These are phyloP conservation scores for Emergomyces orientalis DNA, from an alignment of 2,329 filamentous ascomycete species.

Conservation along the genomic window DNA sequence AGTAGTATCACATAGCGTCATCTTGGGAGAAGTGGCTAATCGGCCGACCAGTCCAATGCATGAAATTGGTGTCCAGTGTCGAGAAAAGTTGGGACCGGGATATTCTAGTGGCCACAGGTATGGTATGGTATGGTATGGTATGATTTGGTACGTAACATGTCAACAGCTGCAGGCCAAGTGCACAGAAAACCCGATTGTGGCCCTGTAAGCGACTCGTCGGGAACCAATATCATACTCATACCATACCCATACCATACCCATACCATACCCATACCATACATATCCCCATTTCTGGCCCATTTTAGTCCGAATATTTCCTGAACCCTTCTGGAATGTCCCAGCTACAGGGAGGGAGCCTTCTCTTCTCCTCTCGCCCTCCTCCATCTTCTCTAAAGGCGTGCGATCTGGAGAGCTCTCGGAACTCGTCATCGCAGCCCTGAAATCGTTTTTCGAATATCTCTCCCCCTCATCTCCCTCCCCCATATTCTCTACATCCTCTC, in stretches of 20 bases:
- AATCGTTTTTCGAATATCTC: background rate
- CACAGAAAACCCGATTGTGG: too few species aligned
- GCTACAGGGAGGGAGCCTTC: too few species aligned
- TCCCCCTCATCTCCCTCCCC: background rate
- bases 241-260: background rate
- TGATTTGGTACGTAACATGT: too few species aligned
- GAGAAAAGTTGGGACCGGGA: background rate
- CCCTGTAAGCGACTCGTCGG: too few species aligned
- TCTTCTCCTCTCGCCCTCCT: background rate
- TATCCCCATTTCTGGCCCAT: background rate
- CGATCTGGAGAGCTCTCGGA: background rate
- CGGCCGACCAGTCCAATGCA: background rate
- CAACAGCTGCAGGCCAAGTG: too few species aligned
- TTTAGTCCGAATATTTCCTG: background rate
- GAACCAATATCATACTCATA: background rate
- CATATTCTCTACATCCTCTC: background rate
- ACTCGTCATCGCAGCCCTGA: background rate
- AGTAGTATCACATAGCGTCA: background rate
- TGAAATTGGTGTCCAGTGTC: background rate
- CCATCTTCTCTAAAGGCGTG: background rate
- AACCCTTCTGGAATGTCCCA: slow-evolving; percentile 2
- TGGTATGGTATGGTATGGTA: background rate
- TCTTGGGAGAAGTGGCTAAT: background rate
- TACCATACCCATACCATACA: slow-evolving; percentile 1
- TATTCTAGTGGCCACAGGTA: background rate